Evolutionary conservation across 2,329 filamentous ascomycete genomes (phyloP), one percentile per base, ranked within the genome.

Genomic region (Fusarium kyushuense): DNA sequence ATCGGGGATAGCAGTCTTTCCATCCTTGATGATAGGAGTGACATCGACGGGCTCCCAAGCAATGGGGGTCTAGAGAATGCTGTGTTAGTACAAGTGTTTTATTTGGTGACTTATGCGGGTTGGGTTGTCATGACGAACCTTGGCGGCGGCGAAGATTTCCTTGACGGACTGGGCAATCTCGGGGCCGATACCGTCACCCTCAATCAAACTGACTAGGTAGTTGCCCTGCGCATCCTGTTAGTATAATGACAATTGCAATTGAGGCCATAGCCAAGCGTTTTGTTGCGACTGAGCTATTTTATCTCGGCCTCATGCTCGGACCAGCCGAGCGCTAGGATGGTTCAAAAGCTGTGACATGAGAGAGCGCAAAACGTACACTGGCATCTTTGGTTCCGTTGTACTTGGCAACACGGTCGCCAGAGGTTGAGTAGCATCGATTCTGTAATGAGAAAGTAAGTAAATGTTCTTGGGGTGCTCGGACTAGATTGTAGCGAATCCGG

Each of bases 151-250:
- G 85, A 97, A 99, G 83, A 99, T 99, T 82, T 97, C 93, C 89
- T 98, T 99, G 78, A 99, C 94, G 51, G 96, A 96, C 83, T 97
- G 90, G 72, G 96, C 90, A 79, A 99, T 99, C 85, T 99, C 95
- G 70, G 96, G 96, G 66, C 96, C 96, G 80, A 99, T 99, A 80
- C 96, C 96, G 79, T 99, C 96, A 83, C 96, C 96, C 87, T 99
- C 96, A 73, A 99, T 99, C 83, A 99, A 86, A 76, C 93, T 95
- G 77, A 99, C 96, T 60, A 92, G 92, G 88, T 91, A 99, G 83
- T 96, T 96, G 78, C 96, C 96, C 93, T 97, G 76, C 63, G 72
- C 41, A 45, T 36, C 16, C 59, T 62, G 60, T 78, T 67, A 78
- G 75, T 58, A 64, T 54, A 53, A 60, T 58, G 65, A 71, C 62